phyloP scores from a whole-genome alignment of 805 yeast genomes.

The Saturnispora bothae region DNA sequence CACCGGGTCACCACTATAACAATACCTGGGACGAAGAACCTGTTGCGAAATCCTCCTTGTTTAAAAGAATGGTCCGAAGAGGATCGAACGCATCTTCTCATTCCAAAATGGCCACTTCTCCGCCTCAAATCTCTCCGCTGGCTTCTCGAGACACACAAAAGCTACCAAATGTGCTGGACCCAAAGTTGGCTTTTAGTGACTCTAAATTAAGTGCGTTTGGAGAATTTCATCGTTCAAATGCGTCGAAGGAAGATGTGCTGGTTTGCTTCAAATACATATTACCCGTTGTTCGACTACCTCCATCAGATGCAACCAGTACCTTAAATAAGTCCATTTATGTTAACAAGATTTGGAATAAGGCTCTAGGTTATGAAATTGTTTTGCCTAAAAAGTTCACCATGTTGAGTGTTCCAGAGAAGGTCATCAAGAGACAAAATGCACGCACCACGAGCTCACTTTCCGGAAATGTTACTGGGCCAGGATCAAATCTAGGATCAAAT shows the following conservation, averaged over 20 bases:
- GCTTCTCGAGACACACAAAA: too few relatives aligned
- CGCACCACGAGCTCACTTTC: too few relatives aligned
- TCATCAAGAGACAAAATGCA: constrained; percentile 5
- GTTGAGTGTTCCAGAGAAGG: constrained; percentile 34
- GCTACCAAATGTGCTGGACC: too few relatives aligned
- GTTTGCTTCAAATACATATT: constrained; percentile 26
- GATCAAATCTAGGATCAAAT: constrained; percentile 29
- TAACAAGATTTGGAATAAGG: constrained; percentile 63
- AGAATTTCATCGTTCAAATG: neutral
- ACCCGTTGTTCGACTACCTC: constrained; percentile 46
- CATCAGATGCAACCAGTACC: constrained; percentile 45
- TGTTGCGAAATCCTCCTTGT: constrained; percentile 12
- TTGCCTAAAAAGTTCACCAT: constrained; percentile 62
- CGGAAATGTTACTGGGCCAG: constrained; percentile 5
- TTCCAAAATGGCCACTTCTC: constrained; percentile 8
- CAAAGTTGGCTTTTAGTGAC: too few relatives aligned
- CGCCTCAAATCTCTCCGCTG: constrained; percentile 9
- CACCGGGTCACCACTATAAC: constrained; percentile 23
- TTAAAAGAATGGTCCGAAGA: constrained; percentile 18
- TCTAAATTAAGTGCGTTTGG: neutral
- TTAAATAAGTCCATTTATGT: constrained; percentile 69
- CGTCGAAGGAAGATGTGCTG: neutral
- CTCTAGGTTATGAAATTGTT: constrained; percentile 60
- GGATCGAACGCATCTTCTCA: constrained; percentile 9
- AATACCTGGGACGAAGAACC: constrained; percentile 1